Evolutionary conservation across 306 rosid genomes (phyloP), one percentile per base, ranked within the genome.

Genomic region (Trifolium pratense): DNA sequence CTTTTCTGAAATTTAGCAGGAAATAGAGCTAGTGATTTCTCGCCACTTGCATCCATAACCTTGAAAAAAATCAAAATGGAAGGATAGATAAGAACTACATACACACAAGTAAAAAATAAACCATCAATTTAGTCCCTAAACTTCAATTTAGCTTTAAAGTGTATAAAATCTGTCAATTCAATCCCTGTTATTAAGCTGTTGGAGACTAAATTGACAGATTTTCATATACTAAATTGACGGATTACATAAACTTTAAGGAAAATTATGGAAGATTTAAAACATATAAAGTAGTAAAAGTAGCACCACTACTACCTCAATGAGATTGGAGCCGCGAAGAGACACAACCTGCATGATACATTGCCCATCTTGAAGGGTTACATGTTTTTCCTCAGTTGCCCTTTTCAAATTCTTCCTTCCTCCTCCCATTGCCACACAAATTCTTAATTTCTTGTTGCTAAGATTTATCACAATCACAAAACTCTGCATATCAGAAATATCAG

Each of bases 381-480:
- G 79, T 34, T 75, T 66, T 57, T 87, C 90, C 83, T 69, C 86
- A 9, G 82, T 76, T 29, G 90, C 96, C 77, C 96, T 84, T 83
- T 83, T 87, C 80, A 94, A 81, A 83, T 94, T 94, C 81, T 91
- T 94, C 80, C 97, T 89, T 82, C 98, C 98, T 67, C 89, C 96
- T 78, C 85, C 83, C 97, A 94, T 94, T 64, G 61, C 48, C 49
- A 16, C 43, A 45, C 23, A 62, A 43, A 75, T 61, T 17, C 53
- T 36, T 34, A 68, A 68, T 60, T 67, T 61, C 15, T 40, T 52
- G 43, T 60, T 13, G 78, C n/a, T 57, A 34, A 62, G 39, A 34
- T 32, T 74, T 49, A 48, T 74, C 62, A 12, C 23, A 52, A 18
- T 17, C 26, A 52, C 52, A 18, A 15, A 52, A 64, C 73, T 37